phyloP scores from a whole-genome alignment of 208 protist genomes.

The Crithidia fasciculata region DNA sequence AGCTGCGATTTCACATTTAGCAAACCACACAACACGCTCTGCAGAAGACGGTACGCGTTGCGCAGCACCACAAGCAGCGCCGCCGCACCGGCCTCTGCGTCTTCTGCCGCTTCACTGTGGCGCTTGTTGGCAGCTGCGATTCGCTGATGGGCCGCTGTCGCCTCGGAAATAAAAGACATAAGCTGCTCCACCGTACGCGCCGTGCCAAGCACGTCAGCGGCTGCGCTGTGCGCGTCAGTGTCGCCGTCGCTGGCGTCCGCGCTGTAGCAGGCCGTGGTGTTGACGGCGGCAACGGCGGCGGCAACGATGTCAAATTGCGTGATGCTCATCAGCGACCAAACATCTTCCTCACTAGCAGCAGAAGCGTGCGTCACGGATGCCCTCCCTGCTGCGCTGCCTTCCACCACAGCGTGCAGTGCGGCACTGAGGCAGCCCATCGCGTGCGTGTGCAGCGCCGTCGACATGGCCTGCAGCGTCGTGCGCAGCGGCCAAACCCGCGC shows the following conservation, averaged over 20 bases:
- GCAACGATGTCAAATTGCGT: slow-evolving; percentile 26
- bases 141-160: neutral
- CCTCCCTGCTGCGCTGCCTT: neutral
- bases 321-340: slow-evolving; percentile 25
- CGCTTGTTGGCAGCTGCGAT: neutral
- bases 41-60: slow-evolving; percentile 62
- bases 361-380: neutral
- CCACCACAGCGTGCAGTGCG: neutral
- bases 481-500: slow-evolving; percentile 21
- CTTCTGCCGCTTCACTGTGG: slow-evolving; percentile 2
- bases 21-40: slow-evolving; percentile 57
- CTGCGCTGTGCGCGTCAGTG: neutral
- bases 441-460: slow-evolving; percentile 24
- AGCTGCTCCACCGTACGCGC: slow-evolving; percentile 22
- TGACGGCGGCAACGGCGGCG: slow-evolving; percentile 15
- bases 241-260: neutral
- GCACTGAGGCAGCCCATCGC: slow-evolving; percentile 16
- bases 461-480: slow-evolving; percentile 31
- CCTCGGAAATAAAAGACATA: slow-evolving; percentile 14
- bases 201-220: slow-evolving; percentile 14
- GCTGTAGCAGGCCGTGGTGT: slow-evolving; percentile 22
- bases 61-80: slow-evolving; percentile 51
- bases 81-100: slow-evolving; percentile 28
- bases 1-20: slow-evolving; percentile 15
- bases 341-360: neutral